Evolutionary conservation across 768 basidiomycete species (phyloP).

Genomic region (Strobilomyces confusus): DNA sequence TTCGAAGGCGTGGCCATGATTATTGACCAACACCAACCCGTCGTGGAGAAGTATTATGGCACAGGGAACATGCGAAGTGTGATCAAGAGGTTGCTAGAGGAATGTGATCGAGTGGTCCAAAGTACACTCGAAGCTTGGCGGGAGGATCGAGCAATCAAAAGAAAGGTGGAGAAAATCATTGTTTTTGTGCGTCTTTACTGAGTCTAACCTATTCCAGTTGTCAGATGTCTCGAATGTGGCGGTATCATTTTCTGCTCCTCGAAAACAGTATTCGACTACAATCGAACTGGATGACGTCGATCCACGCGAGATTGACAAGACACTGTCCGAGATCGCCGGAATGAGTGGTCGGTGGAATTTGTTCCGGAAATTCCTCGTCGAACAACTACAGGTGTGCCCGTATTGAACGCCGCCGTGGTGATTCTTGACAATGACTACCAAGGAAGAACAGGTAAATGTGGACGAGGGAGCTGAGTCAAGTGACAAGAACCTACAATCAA

Average conservation of each 20-base stretch:
- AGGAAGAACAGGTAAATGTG: conserved; percentile 17
- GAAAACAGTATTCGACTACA: conserved; percentile 29
- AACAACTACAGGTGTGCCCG: conserved; percentile 56
- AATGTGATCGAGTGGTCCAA: conserved; percentile 82
- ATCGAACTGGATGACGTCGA: conserved; percentile 62
- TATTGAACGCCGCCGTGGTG: not conserved
- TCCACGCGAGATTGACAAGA: conserved; percentile 87
- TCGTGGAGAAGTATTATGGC: conserved; percentile 98
- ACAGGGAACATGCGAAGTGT: conserved; percentile 80
- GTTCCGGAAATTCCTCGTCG: conserved; percentile 82
- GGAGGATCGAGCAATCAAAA: conserved; percentile 79
- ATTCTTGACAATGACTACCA: conserved; percentile 1
- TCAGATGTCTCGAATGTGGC: conserved; percentile 44
- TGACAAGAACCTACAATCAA: conserved; percentile 1
- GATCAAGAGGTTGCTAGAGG: conserved; percentile 68
- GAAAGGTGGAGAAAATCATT: conserved; percentile 51
- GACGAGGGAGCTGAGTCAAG: conserved; percentile 4
- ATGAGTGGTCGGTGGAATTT: conserved; percentile 92
- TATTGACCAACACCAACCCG: conserved; percentile 94
- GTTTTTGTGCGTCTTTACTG: conserved; percentile 1
- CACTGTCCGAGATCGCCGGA: conserved; percentile 81
- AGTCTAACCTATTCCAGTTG: conserved; percentile 34
- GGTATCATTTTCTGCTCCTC: conserved; percentile 27
- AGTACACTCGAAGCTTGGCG: conserved; percentile 81
- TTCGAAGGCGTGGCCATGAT: conserved; percentile 96